Evolutionary conservation across 2,329 filamentous ascomycete genomes (phyloP).

Genomic region (Dactylella cylindrospora): DNA sequence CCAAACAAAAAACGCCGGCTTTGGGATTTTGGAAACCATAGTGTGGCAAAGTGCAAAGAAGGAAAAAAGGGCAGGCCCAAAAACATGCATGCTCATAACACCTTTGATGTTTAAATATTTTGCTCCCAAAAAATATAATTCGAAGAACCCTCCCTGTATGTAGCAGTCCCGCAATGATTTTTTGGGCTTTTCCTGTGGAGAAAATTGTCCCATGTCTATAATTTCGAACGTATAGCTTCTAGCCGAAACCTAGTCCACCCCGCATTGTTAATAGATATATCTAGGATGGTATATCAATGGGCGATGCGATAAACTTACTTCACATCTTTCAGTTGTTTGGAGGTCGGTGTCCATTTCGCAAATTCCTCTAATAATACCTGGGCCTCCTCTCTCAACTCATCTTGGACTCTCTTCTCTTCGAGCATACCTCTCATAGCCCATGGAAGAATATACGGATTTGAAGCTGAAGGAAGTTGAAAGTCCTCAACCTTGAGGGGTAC

Average conservation of each 20-base stretch:
- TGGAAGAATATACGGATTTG: slow-evolving; percentile 64
- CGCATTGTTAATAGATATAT: not conserved
- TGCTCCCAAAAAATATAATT: no score
- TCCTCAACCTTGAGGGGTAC: slow-evolving; percentile 45
- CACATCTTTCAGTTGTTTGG: slow-evolving; percentile 90
- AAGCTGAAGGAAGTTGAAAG: slow-evolving; percentile 47
- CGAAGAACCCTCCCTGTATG: no score
- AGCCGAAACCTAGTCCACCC: slow-evolving; percentile 23
- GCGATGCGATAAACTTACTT: slow-evolving; percentile 59
- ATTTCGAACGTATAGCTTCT: slow-evolving; percentile 38
- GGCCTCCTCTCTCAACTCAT: slow-evolving; percentile 74
- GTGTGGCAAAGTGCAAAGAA: no score
- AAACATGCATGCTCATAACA: no score
- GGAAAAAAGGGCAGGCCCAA: no score
- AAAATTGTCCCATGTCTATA: slow-evolving; percentile 24
- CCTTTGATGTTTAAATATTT: no score
- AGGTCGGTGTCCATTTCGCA: slow-evolving; percentile 87
- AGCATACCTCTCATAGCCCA: slow-evolving; percentile 94
- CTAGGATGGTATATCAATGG: not conserved
- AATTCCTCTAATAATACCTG: slow-evolving; percentile 79
- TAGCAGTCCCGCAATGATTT: no score
- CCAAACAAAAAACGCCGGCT: no score
- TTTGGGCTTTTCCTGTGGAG: no score
- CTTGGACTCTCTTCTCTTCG: slow-evolving; percentile 87
- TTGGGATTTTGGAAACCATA: no score